phyloP scores from a whole-genome alignment of 1,139 yeast genomes.

The Yamadazyma epiphylla region DNA sequence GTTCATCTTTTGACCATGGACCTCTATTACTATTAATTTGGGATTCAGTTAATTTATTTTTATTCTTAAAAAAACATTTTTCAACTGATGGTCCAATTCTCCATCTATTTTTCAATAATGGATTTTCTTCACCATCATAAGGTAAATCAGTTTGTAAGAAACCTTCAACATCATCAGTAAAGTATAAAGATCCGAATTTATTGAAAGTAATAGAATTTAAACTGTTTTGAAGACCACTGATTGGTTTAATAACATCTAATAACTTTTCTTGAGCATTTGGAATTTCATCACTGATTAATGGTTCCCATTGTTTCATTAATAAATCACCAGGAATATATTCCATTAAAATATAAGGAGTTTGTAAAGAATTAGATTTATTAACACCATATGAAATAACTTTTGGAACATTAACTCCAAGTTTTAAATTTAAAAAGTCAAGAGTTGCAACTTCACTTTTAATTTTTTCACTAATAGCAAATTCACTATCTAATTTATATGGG shows the following conservation, averaged over 20 bases:
- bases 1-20: conserved; percentile 66
- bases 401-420: conserved; percentile 60
- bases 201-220: conserved; percentile 55
- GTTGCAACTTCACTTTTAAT: conserved; percentile 93
- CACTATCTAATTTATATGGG: conserved; percentile 73
- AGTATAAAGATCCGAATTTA: conserved; percentile 79
- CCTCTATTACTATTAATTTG: conserved; percentile 55
- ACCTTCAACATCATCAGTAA: conserved; percentile 54
- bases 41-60: conserved; percentile 42
- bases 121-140: conserved; percentile 59
- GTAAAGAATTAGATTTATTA: conserved; percentile 56
- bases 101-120: conserved; percentile 64
- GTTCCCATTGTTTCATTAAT: conserved; percentile 88
- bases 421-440: conserved; percentile 66
- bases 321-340: conserved; percentile 77
- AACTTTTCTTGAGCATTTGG: conserved; percentile 40
- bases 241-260: conserved; percentile 55
- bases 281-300: conserved; percentile 48
- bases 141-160: conserved; percentile 45
- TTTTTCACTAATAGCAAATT: conserved; percentile 59
- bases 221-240: conserved; percentile 56
- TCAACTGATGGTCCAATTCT: conserved; percentile 89
- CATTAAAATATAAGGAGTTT: conserved; percentile 74
- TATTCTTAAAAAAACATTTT: conserved; percentile 69
- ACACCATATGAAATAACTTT: conserved; percentile 71